These are phyloP conservation scores for Thermothielavioides terrestris DNA, from an alignment of 495 filamentous ascomycete genomes.

Conservation along the genomic window DNA sequence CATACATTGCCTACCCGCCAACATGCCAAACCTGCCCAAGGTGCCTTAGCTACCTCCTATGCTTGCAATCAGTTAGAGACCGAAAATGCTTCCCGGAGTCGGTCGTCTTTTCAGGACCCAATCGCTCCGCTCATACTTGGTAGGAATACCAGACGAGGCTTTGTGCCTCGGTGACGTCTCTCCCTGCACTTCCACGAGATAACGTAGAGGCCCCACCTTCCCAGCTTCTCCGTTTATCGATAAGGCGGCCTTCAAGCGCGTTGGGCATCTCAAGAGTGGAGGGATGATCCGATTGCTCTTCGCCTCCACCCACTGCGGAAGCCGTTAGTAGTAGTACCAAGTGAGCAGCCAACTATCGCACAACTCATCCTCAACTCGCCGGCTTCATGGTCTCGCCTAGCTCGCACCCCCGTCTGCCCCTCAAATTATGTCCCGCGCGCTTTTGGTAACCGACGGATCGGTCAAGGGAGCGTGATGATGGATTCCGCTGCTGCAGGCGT, in stretches of 20 bases:
- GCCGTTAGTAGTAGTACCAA: too few relatives aligned
- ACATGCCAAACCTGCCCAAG: too few relatives aligned
- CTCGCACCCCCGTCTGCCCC: background rate
- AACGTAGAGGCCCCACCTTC: background rate
- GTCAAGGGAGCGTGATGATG: slow-evolving; percentile 7
- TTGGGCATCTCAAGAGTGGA: too few relatives aligned
- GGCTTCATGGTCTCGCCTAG: background rate
- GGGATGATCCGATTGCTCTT: too few relatives aligned
- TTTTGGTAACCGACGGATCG: background rate
- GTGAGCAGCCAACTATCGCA: too few relatives aligned
- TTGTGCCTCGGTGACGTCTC: background rate
- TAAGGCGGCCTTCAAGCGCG: too few relatives aligned
- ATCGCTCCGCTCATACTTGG: too few relatives aligned
- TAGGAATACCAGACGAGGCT: background rate
- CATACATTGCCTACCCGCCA: too few relatives aligned
- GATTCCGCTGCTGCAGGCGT: background rate
- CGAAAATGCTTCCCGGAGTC: background rate
- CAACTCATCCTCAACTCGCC: background rate
- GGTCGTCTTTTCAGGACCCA: background rate
- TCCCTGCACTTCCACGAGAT: background rate
- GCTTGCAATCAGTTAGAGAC: too few relatives aligned
- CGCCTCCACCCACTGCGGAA: background rate
- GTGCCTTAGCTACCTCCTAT: too few relatives aligned
- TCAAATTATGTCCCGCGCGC: background rate
- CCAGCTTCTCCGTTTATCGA: background rate